A percentile compares a stretch with the other conserved stretches of the same genome.
phyloP scores from a whole-genome alignment of 2,329 filamentous ascomycete genomes.

The Acephala macrosclerotiorum region DNA sequence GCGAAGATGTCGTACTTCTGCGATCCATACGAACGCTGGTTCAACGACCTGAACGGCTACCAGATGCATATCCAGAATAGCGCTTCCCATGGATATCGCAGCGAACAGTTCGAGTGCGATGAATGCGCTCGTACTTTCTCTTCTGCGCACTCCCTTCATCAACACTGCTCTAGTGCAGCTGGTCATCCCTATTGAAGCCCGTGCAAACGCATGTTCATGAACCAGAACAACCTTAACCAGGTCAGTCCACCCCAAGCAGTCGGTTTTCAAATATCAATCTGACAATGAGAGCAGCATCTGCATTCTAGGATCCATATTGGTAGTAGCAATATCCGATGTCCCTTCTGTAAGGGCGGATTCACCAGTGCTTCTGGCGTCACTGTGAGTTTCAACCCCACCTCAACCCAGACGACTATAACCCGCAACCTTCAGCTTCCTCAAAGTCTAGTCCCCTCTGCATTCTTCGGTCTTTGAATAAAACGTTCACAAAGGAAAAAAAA shows the following conservation, averaged over 20 bases:
- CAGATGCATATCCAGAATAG: slow-evolving; percentile 34
- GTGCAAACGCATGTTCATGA: slow-evolving; percentile 36
- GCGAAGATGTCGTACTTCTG: slow-evolving; percentile 23
- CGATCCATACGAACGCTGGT: slow-evolving; percentile 21
- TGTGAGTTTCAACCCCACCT: neutral
- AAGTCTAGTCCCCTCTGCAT: neutral
- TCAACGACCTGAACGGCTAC: slow-evolving; percentile 22
- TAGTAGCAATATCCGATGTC: slow-evolving; percentile 53
- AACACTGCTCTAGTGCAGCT: slow-evolving; percentile 28
- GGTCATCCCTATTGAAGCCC: slow-evolving; percentile 34
- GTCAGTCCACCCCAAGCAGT: slow-evolving; percentile 17
- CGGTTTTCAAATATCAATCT: neutral
- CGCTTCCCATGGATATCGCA: slow-evolving; percentile 18
- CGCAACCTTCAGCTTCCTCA: neutral
- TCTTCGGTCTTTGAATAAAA: neutral
- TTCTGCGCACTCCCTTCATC: slow-evolving; percentile 28
- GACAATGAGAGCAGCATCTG: slow-evolving; percentile 54
- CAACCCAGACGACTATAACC: neutral
- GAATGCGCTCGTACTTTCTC: slow-evolving; percentile 29
- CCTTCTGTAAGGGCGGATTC: slow-evolving; percentile 58
- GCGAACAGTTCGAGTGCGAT: slow-evolving; percentile 32
- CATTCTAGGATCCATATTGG: slow-evolving; percentile 59
- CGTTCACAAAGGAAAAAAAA: neutral
- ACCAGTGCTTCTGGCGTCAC: slow-evolving; percentile 62
- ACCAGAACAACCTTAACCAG: slow-evolving; percentile 35